Percentiles rank a stretch among this genome's conserved stretches.
Conservation (phyloP, 139 green algal genomes). For the Astrephomene gubernaculifera region DNA sequence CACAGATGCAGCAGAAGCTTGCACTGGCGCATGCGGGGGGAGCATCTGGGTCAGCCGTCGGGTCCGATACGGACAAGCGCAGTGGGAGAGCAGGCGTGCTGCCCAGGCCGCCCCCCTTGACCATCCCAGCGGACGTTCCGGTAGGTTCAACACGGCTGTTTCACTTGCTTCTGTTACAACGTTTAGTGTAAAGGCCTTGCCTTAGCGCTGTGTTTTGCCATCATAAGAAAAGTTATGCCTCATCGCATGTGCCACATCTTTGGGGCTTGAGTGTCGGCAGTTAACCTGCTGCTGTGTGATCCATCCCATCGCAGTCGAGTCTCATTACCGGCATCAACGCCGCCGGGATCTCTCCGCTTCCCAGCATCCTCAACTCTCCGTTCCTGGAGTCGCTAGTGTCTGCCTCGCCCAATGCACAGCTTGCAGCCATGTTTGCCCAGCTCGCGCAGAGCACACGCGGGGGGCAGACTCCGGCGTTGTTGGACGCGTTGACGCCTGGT, state of each 20-base stretch:
- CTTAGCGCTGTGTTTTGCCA: no score
- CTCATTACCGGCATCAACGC: conserved; percentile 33
- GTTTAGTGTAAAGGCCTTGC: no score
- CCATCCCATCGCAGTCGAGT: background rate
- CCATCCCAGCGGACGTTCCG: conserved; percentile 44
- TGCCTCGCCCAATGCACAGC: conserved; percentile 41
- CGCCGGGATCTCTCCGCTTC: conserved; percentile 43
- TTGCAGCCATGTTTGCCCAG: conserved; percentile 51
- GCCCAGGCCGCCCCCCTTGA: conserved; percentile 47
- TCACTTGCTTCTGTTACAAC: no score
- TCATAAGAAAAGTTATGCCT: background rate
- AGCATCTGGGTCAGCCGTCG: no score
- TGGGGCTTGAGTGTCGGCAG: background rate
- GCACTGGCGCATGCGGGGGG: background rate
- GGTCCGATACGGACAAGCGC: conserved; percentile 3
- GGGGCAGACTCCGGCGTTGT: conserved; percentile 8
- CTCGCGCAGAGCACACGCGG: conserved; percentile 43
- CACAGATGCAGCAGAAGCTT: conserved; percentile 43
- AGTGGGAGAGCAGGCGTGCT: conserved; percentile 23
- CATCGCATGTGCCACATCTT: background rate
- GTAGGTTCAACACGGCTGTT: conserved; percentile 7
- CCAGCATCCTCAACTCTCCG: conserved; percentile 43
- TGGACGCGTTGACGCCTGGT: conserved; percentile 40
- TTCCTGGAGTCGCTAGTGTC: conserved; percentile 30
- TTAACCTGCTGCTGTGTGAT: background rate